Percentiles rank a stretch among this genome's conserved stretches.
Conservation (phyloP, 176 grass and related monocot species). For the Coix lacrymajobi region DNA sequence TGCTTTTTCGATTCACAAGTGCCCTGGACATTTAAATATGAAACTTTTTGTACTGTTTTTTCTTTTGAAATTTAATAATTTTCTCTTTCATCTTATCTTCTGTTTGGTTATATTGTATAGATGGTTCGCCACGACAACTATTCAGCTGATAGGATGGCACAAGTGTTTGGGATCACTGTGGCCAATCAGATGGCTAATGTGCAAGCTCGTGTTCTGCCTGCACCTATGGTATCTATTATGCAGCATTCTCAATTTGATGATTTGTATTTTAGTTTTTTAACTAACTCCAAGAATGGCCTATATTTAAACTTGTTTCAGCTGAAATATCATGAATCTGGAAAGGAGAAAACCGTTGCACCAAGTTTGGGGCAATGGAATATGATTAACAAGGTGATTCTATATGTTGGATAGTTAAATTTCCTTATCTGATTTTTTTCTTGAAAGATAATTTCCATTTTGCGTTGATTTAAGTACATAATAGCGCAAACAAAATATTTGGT, state of each 20-base stretch:
- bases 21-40: not conserved
- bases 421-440: not conserved
- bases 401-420: not conserved
- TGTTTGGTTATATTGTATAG: constrained; percentile 28
- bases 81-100: not conserved
- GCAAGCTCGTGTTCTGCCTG: constrained; percentile 50
- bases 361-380: constrained; percentile 72
- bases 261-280: not conserved
- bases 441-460: not conserved
- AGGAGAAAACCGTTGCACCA: constrained; percentile 51
- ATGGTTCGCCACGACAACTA: constrained; percentile 57
- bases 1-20: not conserved
- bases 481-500: not conserved
- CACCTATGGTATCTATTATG: constrained; percentile 44
- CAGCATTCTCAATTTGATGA: not conserved
- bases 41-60: not conserved
- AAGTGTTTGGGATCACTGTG: constrained; percentile 52
- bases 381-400: constrained; percentile 63
- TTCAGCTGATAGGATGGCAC: constrained; percentile 36
- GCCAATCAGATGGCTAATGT: constrained; percentile 38
- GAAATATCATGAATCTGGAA: constrained; percentile 64
- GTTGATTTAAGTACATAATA: not conserved
- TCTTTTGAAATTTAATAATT: not conserved
- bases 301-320: constrained; percentile 43
- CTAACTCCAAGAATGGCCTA: not conserved